A percentile compares a stretch with the other conserved stretches of the same genome.
These are phyloP conservation scores for Yamagishiella unicocca DNA, from an alignment of 139 green algal genomes.

Conservation along the genomic window DNA sequence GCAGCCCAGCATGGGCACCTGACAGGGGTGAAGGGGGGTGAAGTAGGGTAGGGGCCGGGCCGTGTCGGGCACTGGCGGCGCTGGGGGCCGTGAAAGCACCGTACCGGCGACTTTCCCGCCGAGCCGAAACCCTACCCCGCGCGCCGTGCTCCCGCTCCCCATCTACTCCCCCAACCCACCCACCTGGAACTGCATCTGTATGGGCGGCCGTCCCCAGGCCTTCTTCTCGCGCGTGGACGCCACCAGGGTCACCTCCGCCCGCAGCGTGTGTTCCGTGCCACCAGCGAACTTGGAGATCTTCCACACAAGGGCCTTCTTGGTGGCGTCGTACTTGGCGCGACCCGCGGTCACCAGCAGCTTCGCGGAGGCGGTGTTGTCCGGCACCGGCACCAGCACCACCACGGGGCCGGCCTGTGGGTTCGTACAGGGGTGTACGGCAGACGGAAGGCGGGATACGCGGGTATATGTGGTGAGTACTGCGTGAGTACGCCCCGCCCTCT, in stretches of 20 bases:
- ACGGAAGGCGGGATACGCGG: neutral
- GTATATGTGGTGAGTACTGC: neutral
- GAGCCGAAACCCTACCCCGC: too few relatives aligned
- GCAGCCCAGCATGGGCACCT: constrained; percentile 96
- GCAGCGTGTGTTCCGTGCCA: constrained; percentile 84
- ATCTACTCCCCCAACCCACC: neutral
- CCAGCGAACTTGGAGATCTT: constrained; percentile 77
- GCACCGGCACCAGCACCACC: constrained; percentile 90
- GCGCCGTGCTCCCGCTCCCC: too few relatives aligned
- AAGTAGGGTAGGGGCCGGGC: too few relatives aligned
- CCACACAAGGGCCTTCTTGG: constrained; percentile 84
- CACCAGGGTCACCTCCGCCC: constrained; percentile 92
- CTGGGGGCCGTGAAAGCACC: too few relatives aligned
- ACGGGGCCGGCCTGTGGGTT: constrained; percentile 47
- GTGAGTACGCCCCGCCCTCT: neutral
- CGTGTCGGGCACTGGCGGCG: too few relatives aligned
- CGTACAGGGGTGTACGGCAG: neutral
- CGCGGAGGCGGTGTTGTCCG: constrained; percentile 92
- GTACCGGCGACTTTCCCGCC: too few relatives aligned
- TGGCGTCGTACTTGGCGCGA: constrained; percentile 95
- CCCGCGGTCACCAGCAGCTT: constrained; percentile 84
- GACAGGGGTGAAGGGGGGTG: neutral
- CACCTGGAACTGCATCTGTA: constrained; percentile 90
- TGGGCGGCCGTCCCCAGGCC: constrained; percentile 86
- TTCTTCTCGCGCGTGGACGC: constrained; percentile 88